These are phyloP conservation scores for Cordyceps cateniannulata DNA, from an alignment of 2,329 filamentous ascomycete species.

Conservation along the genomic window DNA sequence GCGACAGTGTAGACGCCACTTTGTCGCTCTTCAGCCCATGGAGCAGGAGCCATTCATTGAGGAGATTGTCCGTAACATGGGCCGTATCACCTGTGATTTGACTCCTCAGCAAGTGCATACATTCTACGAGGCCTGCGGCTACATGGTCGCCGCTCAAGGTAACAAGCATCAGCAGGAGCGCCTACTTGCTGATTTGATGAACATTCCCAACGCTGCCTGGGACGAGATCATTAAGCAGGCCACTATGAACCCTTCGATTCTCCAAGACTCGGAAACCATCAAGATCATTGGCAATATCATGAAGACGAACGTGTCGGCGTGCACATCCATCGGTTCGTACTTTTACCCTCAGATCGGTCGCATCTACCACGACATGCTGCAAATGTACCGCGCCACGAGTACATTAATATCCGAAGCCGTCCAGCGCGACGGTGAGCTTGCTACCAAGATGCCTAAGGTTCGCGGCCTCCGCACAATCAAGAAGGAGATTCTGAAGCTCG, in stretches of 20 bases:
- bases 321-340: slow-evolving; percentile 90
- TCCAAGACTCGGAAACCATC: slow-evolving; percentile 91
- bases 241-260: slow-evolving; percentile 73
- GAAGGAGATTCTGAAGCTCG: slow-evolving; percentile 97
- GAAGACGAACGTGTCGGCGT: slow-evolving; percentile 99
- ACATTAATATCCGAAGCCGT: slow-evolving; percentile 92
- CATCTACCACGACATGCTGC: slow-evolving; percentile 97
- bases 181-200: slow-evolving; percentile 86
- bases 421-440: slow-evolving; percentile 78
- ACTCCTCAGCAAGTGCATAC: slow-evolving; percentile 97
- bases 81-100: slow-evolving; percentile 91
- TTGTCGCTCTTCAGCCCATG: slow-evolving; percentile 89
- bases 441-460: slow-evolving; percentile 95
- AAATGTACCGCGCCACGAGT: slow-evolving; percentile 98
- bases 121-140: slow-evolving; percentile 97
- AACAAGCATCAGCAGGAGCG: slow-evolving; percentile 92
- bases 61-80: slow-evolving; percentile 92
- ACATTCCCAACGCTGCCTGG: slow-evolving; percentile 88
- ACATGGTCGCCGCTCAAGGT: slow-evolving; percentile 97
- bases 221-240: slow-evolving; percentile 88
- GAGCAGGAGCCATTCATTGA: slow-evolving; percentile 97
- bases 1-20: slow-evolving; percentile 94
- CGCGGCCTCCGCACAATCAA: slow-evolving; percentile 95
- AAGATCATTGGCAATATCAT: slow-evolving; percentile 99
- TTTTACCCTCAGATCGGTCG: slow-evolving; percentile 97